Evolutionary conservation across 2,329 filamentous ascomycete genomes (phyloP), one percentile per base, ranked within the genome.

Genomic region (Fusarium algeriense): DNA sequence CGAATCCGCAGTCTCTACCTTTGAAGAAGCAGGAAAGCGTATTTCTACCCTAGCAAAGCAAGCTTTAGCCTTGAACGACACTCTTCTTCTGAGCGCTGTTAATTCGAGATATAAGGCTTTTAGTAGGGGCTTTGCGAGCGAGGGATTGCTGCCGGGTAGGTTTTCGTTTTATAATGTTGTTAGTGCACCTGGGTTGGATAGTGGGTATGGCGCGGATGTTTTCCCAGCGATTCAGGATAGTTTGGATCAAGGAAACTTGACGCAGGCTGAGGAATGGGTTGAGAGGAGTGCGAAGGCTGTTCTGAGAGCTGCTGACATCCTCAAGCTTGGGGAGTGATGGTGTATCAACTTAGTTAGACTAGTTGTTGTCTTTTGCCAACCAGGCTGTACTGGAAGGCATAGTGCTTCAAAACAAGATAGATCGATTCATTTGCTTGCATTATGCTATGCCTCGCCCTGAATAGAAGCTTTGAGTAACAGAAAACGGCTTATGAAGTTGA

Each of bases 171-270:
- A 71, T 4, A 71, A 71, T 6, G 68, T 71, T 14, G 69, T 71
- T 5, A 73, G 67, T 17, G 71, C 63, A 0, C 71, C 70, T 0
- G 71, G 60, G 3, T 2, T 73, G 53, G 67, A 68, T 9, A 73
- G 67, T 15, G 71, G 67, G 2, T 73, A 69, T 35, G 67, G 64
- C 3, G 71, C 71, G 1, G 71, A 73, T 60, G 71, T 73, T 3
- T 73, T 73, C n/a, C 71, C 71, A 0, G 71, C 71, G 3, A 50
- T 73, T 6, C 70, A 73, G 38, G 71, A 73, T 44, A 73, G 71
- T 19, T 30, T 73, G 54, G 68, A 73, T 19, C 49, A 62, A 28
- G 67, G 70, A 0, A 73, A 73, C 15, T 28, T 62, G 23, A 64
- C 56, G 1, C 71, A 71, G 37, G 71, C 71, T 28, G 60, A 71